These are phyloP conservation scores for Ramaria rubella DNA, from an alignment of 768 basidiomycete species.

Conservation along the genomic window DNA sequence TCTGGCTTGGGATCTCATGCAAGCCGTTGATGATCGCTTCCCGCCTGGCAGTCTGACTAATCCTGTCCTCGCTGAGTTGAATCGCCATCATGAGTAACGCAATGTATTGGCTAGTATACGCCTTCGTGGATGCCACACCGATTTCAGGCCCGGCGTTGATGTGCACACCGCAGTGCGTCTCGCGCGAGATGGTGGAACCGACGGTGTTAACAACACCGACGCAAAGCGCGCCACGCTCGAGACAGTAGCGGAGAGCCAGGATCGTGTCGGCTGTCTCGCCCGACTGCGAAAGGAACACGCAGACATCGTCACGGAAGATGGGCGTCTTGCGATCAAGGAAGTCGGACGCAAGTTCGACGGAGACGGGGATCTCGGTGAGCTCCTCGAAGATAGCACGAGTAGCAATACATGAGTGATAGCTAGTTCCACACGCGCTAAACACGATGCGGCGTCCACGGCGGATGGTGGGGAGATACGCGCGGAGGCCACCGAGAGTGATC, in stretches of 20 bases:
- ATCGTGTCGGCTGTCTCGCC: slow-evolving; percentile 99
- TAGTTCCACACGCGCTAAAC: slow-evolving; percentile 97
- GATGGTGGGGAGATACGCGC: slow-evolving; percentile 92
- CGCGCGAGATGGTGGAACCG: slow-evolving; percentile 94
- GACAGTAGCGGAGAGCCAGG: slow-evolving; percentile 89
- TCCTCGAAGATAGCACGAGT: slow-evolving; percentile 98
- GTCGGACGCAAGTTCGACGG: slow-evolving; percentile 94
- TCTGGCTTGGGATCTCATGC: slow-evolving; percentile 83
- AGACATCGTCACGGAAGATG: slow-evolving; percentile 98
- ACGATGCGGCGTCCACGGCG: slow-evolving; percentile 91
- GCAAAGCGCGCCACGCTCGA: slow-evolving; percentile 94
- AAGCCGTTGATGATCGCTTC: slow-evolving; percentile 91
- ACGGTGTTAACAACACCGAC: slow-evolving; percentile 99
- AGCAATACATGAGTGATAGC: slow-evolving; percentile 95
- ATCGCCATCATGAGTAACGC: slow-evolving; percentile 98
- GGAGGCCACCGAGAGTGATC: slow-evolving; percentile 92
- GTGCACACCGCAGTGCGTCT: slow-evolving; percentile 98
- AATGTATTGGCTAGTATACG: slow-evolving; percentile 98
- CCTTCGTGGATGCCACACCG: slow-evolving; percentile 99
- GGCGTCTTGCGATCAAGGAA: slow-evolving; percentile 99
- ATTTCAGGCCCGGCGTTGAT: slow-evolving; percentile 99
- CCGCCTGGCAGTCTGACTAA: slow-evolving; percentile 85
- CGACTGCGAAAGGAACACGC: slow-evolving; percentile 93
- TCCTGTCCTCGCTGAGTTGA: slow-evolving; percentile 94
- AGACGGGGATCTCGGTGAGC: slow-evolving; percentile 96